Conservation (phyloP, 1,284 basidiomycete species). For the Pseudozyma sp. region DNA sequence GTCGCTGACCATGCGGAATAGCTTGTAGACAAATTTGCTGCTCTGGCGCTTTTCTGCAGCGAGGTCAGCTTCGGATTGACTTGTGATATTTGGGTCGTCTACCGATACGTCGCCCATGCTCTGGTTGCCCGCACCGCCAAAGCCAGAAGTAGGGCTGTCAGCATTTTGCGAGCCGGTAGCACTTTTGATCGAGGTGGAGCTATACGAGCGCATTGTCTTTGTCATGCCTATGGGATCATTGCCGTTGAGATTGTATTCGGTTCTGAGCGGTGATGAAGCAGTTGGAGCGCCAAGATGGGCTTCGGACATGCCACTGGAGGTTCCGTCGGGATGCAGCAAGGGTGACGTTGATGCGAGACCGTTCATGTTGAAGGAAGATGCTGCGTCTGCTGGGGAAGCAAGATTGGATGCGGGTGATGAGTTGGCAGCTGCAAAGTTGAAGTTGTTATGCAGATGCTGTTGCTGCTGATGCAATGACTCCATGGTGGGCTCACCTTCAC, state of each 20-base stretch:
- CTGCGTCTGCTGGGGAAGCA: constrained; percentile 36
- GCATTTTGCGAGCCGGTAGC: constrained; percentile 38
- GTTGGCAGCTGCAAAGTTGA: constrained; percentile 16
- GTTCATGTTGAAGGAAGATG: constrained; percentile 8
- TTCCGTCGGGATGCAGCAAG: constrained; percentile 27
- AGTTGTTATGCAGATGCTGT: constrained; percentile 15
- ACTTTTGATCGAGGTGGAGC: constrained; percentile 42
- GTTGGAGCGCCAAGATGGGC: constrained; percentile 21
- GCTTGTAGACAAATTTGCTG: constrained; percentile 62
- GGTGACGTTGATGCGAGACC: constrained; percentile 14
- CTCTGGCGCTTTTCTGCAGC: constrained; percentile 53
- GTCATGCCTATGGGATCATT: constrained; percentile 17
- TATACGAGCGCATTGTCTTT: constrained; percentile 40
- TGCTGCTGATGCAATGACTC: constrained; percentile 13
- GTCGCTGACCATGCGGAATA: constrained; percentile 62
- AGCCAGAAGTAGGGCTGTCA: constrained; percentile 39
- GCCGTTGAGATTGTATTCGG: constrained; percentile 27
- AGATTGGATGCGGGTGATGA: constrained; percentile 31
- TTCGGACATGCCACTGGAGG: constrained; percentile 8
- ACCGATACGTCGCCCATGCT: constrained; percentile 37
- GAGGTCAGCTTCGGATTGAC: constrained; percentile 45
- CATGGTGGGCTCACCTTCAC: constrained; percentile 9
- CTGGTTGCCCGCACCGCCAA: constrained; percentile 25
- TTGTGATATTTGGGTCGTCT: constrained; percentile 38
- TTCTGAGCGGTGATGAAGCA: constrained; percentile 31